Conservation (phyloP, 192 early-diverging fungal species). For the Backusella circina region DNA sequence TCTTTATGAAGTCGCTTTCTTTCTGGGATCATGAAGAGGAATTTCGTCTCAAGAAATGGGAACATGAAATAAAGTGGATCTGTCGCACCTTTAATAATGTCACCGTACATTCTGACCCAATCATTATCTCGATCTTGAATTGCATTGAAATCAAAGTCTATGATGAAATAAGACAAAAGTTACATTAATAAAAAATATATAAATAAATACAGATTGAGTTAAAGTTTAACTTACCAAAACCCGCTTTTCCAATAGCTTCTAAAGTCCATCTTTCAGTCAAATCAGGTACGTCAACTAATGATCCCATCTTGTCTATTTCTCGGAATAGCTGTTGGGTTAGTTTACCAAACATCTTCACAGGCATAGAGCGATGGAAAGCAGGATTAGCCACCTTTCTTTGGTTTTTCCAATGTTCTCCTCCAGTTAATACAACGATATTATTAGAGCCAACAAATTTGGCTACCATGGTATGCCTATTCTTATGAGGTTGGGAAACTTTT, state of each 20-base stretch:
- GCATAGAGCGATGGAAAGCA: slow-evolving; percentile 29
- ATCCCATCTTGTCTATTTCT: background rate
- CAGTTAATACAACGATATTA: no score
- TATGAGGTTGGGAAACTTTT: no score
- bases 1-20: slow-evolving; percentile 8
- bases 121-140: slow-evolving; percentile 1
- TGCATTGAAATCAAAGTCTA: slow-evolving; percentile 13
- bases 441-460: no score
- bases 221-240: slow-evolving; percentile 15
- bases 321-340: background rate
- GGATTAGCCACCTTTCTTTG: slow-evolving; percentile 23
- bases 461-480: no score
- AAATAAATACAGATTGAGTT: no score
- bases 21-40: slow-evolving; percentile 8
- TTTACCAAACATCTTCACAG: slow-evolving; percentile 24
- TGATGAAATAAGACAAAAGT: background rate
- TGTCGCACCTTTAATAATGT: background rate
- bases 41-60: background rate
- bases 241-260: slow-evolving; percentile 20
- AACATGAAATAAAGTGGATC: slow-evolving; percentile 1
- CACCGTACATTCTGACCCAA: slow-evolving; percentile 11
- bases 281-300: slow-evolving; percentile 7
- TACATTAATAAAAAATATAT: background rate
- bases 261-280: slow-evolving; percentile 23
- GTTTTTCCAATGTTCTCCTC: background rate